Base-by-base conservation (phyloP, 2,329 filamentous ascomycete genomes). In the Sarocladium oryzae region DNA sequence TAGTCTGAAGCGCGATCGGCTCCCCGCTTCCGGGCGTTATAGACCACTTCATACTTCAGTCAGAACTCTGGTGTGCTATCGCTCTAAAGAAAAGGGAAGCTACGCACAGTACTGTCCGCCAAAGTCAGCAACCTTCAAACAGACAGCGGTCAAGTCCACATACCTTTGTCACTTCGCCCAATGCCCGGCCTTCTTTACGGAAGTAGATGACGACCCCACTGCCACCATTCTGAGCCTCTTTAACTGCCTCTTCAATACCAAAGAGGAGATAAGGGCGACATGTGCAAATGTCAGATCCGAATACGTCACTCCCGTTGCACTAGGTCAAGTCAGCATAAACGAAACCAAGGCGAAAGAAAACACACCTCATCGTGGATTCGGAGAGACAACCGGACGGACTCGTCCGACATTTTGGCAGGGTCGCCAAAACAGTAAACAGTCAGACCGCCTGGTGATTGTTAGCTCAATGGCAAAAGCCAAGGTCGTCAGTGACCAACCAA, bases 381-480 rank as follows among this genome's bases (percentile, higher is more conserved):
- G 53, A 97, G 75, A 13, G 93, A 89, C 37, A 97, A 76, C 54
- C 81, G 82, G 52, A 84, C 85, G 51, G 85, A 88, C 43, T 89
- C 85, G 64, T 97, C 88, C 4, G 89, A 88, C 82, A 97, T 93
- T 65, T 93, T 95, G 51, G 88, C 88, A 18, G 91, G 90, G 59
- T 96, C 90, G 40, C 93, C 93, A 65, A 99, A 99, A 69, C 89
- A 93, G 71, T 99, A 97, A 8, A 97, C 93, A 0, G 93, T 97
- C 58, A 97, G 72, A 8, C 92, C 93, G 52, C 91, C 78, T 81
- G 33, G 1, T 15, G 3, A 20, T 28, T 7, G 28, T 37, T 13
- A 24, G 55, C 3, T 38, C 16, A 8, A 16, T 28, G n/a, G 10
- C 21, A 18, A 45, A n/a, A 10, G 11, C n/a, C 4, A 10, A 9